These are phyloP conservation scores for Didymosphaeria variabile DNA, from an alignment of 2,329 filamentous ascomycete genomes.

Conservation along the genomic window DNA sequence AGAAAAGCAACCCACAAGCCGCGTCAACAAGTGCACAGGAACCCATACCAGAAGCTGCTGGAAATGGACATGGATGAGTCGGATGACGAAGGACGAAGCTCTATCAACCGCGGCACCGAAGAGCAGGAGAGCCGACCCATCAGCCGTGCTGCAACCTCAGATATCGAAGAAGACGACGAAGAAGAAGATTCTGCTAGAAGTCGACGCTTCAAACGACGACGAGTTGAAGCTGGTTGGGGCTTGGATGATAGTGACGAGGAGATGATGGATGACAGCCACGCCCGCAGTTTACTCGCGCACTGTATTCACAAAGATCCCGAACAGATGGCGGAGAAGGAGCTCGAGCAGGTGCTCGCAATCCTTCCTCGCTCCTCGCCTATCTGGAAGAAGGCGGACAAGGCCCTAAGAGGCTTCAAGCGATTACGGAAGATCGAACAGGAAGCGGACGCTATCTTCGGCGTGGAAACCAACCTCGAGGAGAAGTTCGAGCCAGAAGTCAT, in stretches of 20 bases:
- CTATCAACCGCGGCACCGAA: slow-evolving; percentile 78
- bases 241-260: slow-evolving; percentile 58
- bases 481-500: slow-evolving; percentile 47
- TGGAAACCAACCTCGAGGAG: slow-evolving; percentile 57
- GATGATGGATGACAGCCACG: slow-evolving; percentile 57
- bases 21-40: slow-evolving; percentile 58
- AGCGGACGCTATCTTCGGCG: slow-evolving; percentile 73
- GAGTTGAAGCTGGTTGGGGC: slow-evolving; percentile 56
- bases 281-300: slow-evolving; percentile 58
- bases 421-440: slow-evolving; percentile 84
- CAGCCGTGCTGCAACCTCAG: slow-evolving; percentile 69
- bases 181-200: slow-evolving; percentile 59
- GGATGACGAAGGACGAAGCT: slow-evolving; percentile 75
- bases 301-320: slow-evolving; percentile 70
- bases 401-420: slow-evolving; percentile 62
- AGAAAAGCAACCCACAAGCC: slow-evolving; percentile 63
- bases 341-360: slow-evolving; percentile 65
- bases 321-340: slow-evolving; percentile 70
- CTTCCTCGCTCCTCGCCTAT: slow-evolving; percentile 69
- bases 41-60: slow-evolving; percentile 78
- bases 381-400: slow-evolving; percentile 75
- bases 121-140: slow-evolving; percentile 83
- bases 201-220: slow-evolving; percentile 56
- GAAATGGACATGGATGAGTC: slow-evolving; percentile 85
- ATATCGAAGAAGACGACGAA: slow-evolving; percentile 60